A percentile compares a stretch with the other conserved stretches of the same genome.
Evolutionary conservation across 1,284 basidiomycete genomes (phyloP).

Genomic region (Boletus semigastroideus): DNA sequence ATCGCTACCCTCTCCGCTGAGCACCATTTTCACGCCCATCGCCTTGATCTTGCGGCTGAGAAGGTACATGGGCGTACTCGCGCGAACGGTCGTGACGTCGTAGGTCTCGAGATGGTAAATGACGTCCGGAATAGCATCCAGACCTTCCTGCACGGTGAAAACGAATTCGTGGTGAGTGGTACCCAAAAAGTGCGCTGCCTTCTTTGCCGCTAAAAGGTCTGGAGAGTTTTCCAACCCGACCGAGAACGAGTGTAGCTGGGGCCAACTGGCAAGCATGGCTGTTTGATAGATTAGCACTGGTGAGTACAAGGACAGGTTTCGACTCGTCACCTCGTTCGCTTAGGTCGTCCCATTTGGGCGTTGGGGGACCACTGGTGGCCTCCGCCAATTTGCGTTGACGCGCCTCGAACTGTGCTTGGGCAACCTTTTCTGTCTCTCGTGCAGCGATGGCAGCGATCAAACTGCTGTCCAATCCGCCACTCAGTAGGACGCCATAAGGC

Average conservation of each 20-base stretch:
- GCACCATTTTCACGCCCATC: constrained; percentile 99
- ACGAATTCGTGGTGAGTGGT: constrained; percentile 98
- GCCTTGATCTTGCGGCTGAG: constrained; percentile 99
- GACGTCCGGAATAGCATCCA: constrained; percentile 97
- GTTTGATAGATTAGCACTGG: constrained; percentile 1
- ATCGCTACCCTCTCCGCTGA: constrained; percentile 97
- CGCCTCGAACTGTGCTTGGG: constrained; percentile 73
- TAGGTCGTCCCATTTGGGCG: constrained; percentile 47
- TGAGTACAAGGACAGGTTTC: not conserved
- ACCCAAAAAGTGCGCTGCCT: constrained; percentile 92
- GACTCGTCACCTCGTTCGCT: constrained; percentile 52
- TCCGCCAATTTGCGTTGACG: constrained; percentile 61
- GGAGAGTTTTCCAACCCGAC: constrained; percentile 96
- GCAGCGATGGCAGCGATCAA: constrained; percentile 97
- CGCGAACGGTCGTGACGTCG: constrained; percentile 98
- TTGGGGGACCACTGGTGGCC: constrained; percentile 53
- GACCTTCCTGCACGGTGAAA: constrained; percentile 97
- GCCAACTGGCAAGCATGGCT: constrained; percentile 87
- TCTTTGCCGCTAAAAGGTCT: constrained; percentile 91
- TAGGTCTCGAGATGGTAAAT: constrained; percentile 99
- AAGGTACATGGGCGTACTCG: constrained; percentile 97
- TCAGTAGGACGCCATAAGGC: constrained; percentile 95
- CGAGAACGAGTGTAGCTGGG: constrained; percentile 97
- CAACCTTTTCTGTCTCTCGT: constrained; percentile 92
- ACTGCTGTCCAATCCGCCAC: constrained; percentile 94